Conservation (phyloP, 2,329 filamentous ascomycete genomes). For the Delphinella strobiligena region DNA sequence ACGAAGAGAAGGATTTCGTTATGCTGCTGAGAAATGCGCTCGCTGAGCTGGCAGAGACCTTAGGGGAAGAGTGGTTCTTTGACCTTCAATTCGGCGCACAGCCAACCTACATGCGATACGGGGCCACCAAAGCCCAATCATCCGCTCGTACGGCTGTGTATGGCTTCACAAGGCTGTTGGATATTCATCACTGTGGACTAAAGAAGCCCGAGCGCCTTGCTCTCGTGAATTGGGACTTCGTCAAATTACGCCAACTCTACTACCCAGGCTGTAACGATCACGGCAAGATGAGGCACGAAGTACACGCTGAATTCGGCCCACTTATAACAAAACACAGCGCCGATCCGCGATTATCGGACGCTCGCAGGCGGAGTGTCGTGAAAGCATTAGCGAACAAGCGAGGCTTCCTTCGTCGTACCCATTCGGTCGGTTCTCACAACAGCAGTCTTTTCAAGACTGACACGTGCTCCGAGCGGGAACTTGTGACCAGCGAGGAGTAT, state of each 20-base stretch:
- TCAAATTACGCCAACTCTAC: conserved; percentile 30
- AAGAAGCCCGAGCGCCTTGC: conserved; percentile 11
- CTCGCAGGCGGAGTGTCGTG: conserved; percentile 6
- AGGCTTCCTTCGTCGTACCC: conserved; percentile 8
- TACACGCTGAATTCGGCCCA: conserved; percentile 34
- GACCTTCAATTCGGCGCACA: conserved; percentile 32
- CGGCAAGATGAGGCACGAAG: conserved; percentile 29
- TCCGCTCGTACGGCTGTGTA: conserved; percentile 27
- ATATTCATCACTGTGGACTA: conserved; percentile 25
- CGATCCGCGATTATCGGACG: conserved; percentile 2
- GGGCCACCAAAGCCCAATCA: conserved; percentile 9
- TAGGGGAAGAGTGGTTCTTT: conserved; percentile 29
- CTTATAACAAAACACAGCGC: conserved; percentile 21
- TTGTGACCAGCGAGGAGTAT: conserved; percentile 9
- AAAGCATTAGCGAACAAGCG: conserved; percentile 9
- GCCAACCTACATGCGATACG: conserved; percentile 24
- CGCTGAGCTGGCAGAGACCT: conserved; percentile 16
- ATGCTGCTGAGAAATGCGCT: conserved; percentile 22
- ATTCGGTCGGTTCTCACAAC: conserved; percentile 4
- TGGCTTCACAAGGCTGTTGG: conserved; percentile 33
- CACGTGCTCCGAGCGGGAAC: conserved; percentile 12
- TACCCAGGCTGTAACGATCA: conserved; percentile 34
- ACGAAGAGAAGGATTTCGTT: conserved; percentile 25
- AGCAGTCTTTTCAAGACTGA: conserved; percentile 14
- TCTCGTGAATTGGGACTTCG: conserved; percentile 22